Evolutionary conservation across 768 basidiomycete species (phyloP).

Genomic region (Boletellus ananas): DNA sequence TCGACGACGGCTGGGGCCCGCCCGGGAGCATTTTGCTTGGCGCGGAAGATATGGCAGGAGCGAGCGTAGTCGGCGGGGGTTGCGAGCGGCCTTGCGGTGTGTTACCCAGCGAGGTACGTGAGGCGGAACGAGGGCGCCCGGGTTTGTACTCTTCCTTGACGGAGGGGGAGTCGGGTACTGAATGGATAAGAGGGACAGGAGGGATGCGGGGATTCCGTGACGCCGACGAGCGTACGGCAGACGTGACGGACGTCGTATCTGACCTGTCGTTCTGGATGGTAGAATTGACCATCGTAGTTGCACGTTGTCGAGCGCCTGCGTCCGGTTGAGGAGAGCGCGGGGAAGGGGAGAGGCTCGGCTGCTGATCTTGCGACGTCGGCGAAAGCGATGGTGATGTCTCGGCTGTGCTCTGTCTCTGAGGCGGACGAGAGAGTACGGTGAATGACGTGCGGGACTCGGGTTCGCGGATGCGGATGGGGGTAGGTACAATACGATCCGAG

Average conservation of each 20-base stretch:
- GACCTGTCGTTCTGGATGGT: slow-evolving; percentile 24
- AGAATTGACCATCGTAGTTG: slow-evolving; percentile 4
- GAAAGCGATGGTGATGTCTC: slow-evolving; percentile 16
- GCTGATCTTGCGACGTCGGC: slow-evolving; percentile 1
- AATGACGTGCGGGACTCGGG: slow-evolving; percentile 55
- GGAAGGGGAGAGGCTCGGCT: neutral
- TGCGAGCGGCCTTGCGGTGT: slow-evolving; percentile 12
- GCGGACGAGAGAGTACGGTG: slow-evolving; percentile 59
- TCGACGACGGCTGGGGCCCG: slow-evolving; percentile 4
- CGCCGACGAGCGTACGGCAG: slow-evolving; percentile 17
- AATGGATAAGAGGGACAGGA: slow-evolving; percentile 28
- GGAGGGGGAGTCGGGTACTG: slow-evolving; percentile 32
- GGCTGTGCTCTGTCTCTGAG: slow-evolving; percentile 31
- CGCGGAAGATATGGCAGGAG: neutral
- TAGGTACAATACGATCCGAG: slow-evolving; percentile 40
- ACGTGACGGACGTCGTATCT: slow-evolving; percentile 23
- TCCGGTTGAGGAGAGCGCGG: slow-evolving; percentile 13
- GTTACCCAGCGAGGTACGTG: slow-evolving; percentile 9
- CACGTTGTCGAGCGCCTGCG: slow-evolving; percentile 10
- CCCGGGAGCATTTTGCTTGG: slow-evolving; percentile 25
- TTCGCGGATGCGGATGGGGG: slow-evolving; percentile 46
- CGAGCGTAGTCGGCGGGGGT: slow-evolving; percentile 2
- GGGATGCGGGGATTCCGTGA: slow-evolving; percentile 28
- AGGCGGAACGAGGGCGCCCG: slow-evolving; percentile 9
- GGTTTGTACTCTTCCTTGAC: slow-evolving; percentile 21